A percentile compares a stretch with the other conserved stretches of the same genome.
These are phyloP conservation scores for Amanita thiersii DNA, from an alignment of 768 basidiomycete species.

Conservation along the genomic window DNA sequence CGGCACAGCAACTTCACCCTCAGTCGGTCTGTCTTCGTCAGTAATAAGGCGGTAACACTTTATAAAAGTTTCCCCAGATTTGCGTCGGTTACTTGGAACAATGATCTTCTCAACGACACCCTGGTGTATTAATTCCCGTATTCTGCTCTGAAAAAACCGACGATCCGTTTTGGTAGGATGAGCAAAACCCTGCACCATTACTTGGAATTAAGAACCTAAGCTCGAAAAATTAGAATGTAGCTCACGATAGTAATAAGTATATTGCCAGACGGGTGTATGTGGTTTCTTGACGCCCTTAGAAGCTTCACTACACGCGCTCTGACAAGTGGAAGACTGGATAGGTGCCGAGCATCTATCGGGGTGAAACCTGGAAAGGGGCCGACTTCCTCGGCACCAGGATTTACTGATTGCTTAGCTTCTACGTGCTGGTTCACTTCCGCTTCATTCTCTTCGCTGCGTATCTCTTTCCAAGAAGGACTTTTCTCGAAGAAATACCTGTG, in stretches of 20 bases:
- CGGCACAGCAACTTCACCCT: not conserved
- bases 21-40: slow-evolving; percentile 18
- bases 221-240: slow-evolving; percentile 2
- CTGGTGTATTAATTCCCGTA: slow-evolving; percentile 66
- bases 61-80: slow-evolving; percentile 35
- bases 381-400: slow-evolving; percentile 28
- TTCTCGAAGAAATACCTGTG: slow-evolving; percentile 81
- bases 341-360: slow-evolving; percentile 68
- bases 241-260: slow-evolving; percentile 72
- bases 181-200: slow-evolving; percentile 57
- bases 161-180: slow-evolving; percentile 72
- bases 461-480: slow-evolving; percentile 67
- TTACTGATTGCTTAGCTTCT: slow-evolving; percentile 19
- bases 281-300: slow-evolving; percentile 59
- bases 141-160: slow-evolving; percentile 72
- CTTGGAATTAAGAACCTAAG: slow-evolving; percentile 1
- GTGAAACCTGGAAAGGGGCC: slow-evolving; percentile 40
- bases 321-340: slow-evolving; percentile 68
- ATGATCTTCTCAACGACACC: slow-evolving; percentile 69
- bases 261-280: slow-evolving; percentile 67
- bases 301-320: slow-evolving; percentile 65
- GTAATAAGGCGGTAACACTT: slow-evolving; percentile 63
- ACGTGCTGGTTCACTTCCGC: slow-evolving; percentile 27
- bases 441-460: slow-evolving; percentile 59
- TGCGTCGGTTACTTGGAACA: slow-evolving; percentile 51